Base-by-base conservation (phyloP, 106 monocot species). In the Iris macrosiphon region DNA sequence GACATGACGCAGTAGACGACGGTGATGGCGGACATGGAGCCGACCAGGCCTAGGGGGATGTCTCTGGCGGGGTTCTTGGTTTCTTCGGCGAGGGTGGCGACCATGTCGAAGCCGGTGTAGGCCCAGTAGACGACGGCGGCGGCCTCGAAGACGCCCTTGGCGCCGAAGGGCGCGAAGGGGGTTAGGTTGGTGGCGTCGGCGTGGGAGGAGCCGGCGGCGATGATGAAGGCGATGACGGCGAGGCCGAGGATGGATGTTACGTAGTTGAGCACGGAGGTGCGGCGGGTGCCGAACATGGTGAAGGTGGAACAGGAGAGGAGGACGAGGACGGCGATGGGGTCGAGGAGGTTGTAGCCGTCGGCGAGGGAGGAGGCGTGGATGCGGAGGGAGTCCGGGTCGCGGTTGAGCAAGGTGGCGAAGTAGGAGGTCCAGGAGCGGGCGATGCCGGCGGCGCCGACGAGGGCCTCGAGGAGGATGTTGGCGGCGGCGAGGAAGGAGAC, bases 31-130 rank as follows among this genome's bases (percentile, higher is more conserved):
- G 81, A 49, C 88, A 94, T 88, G 6, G 81, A 88, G 0, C 93
- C 81, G 11, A 89, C 40, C 6, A 94, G 71, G 1, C 94, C 88
- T 1, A 94, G 29, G 0, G 84, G 94, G 23, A 94, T 94, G 62
- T 94, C 94, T 15, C 59, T 57, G n/a, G 84, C 45, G 0, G 94
- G 88, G 45, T 89, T 88, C 53, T 60, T 72, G 7, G 88, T 85
- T 62, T 90, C 89, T 60, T 84, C 89, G 2, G 89, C 89, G 80
- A 90, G 80, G 13, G 80, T 90, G 13, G 84, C 84, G 31, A 84
- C 69, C 56, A 57, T 84, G 62, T 94, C 94, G 46, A 85, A 88
- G 1, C 94, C 88, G 3, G 69, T 72, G 70, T 88, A 94, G 5
- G 80, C 74, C 47, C 67, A 84, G 62, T 80, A 90, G 31, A 90